Conservation (phyloP, 192 early-diverging fungal genomes). For the Cladochytrium replicatum region DNA sequence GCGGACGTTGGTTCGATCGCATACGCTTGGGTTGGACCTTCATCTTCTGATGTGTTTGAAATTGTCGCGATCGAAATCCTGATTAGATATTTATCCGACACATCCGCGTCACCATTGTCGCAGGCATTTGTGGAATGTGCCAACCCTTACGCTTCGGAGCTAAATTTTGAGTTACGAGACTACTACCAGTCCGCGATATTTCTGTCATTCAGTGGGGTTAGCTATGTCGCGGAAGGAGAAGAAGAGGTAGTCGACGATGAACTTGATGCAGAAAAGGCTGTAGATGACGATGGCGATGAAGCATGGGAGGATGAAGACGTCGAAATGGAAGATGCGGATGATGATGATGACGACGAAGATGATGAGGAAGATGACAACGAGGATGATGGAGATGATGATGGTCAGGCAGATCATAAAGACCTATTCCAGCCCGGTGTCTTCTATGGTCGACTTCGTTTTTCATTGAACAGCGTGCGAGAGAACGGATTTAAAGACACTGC, state of each 20-base stretch:
- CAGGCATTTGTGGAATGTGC: slow-evolving; percentile 69
- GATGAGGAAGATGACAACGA: slow-evolving; percentile 15
- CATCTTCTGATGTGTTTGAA: slow-evolving; percentile 45
- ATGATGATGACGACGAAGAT: slow-evolving; percentile 12
- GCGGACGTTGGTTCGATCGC: slow-evolving; percentile 50
- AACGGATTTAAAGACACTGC: background rate
- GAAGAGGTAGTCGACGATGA: slow-evolving; percentile 18
- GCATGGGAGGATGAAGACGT: slow-evolving; percentile 10
- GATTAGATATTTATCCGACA: slow-evolving; percentile 57
- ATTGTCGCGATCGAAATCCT: slow-evolving; percentile 60
- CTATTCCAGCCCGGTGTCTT: slow-evolving; percentile 58
- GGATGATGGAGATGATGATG: slow-evolving; percentile 10
- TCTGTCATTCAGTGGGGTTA: slow-evolving; percentile 57
- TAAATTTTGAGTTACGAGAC: slow-evolving; percentile 44
- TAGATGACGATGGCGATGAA: slow-evolving; percentile 17
- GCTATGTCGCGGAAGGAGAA: slow-evolving; percentile 17
- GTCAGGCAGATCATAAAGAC: slow-evolving; percentile 25
- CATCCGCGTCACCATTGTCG: slow-evolving; percentile 56
- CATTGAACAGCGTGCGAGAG: background rate
- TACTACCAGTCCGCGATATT: slow-evolving; percentile 45
- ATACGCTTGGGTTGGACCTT: slow-evolving; percentile 66
- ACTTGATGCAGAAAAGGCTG: slow-evolving; percentile 5
- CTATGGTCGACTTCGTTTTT: slow-evolving; percentile 20
- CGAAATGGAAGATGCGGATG: slow-evolving; percentile 19
- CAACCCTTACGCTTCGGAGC: slow-evolving; percentile 50